Base-by-base conservation (phyloP, 2,329 filamentous ascomycete species). In the Xylariaceae sp. region DNA sequence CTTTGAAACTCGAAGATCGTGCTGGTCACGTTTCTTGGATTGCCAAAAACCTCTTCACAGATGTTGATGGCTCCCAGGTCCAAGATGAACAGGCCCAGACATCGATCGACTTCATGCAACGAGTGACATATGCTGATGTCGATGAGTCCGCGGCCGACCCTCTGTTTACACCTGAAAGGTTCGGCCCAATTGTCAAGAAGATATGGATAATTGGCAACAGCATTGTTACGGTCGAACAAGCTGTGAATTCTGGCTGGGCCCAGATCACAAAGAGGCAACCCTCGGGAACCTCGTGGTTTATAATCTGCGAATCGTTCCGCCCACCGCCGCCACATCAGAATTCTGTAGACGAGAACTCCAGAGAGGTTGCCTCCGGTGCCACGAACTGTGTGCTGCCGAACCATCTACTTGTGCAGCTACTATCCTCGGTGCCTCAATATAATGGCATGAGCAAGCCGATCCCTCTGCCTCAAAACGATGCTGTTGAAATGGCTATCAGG, bases 71-170 rank as follows among this genome's bases (percentile, higher is more conserved):
- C 12, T 83, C 81, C 41, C 84, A 89, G 53, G 83, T 80, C 47
- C 81, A 91, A 35, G 92, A 97, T 68, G 92, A 99, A 69, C 92
- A 96, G 70, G 92, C 91, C 4, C 81, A 95, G 62, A 91, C 95
- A 35, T 94, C 94, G 6, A 84, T 97, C 52, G 94, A 99, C 70
- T 90, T 97, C 71, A 91, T 96, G 87, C 90, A 94, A 68, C 81
- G 91, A 64, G 87, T 91, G 19, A 85, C 90, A 1, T 96, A 87
- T 68, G 89, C 90, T 0, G 89, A 96, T 68, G 81, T 89, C 35
- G 88, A 91, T 58, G 89, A 95, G 65, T 90, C 86, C 6, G 76
- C 76, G 1, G 78, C 82, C 11, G 83, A 88, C 56, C 77, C 80
- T 1, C 74, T 80, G n/a, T 90, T 89, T 64, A 85, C 80, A 0